A percentile compares a stretch with the other conserved stretches of the same genome.
phyloP scores from a whole-genome alignment of 495 filamentous ascomycete genomes.

The Daldinia vernicosa region DNA sequence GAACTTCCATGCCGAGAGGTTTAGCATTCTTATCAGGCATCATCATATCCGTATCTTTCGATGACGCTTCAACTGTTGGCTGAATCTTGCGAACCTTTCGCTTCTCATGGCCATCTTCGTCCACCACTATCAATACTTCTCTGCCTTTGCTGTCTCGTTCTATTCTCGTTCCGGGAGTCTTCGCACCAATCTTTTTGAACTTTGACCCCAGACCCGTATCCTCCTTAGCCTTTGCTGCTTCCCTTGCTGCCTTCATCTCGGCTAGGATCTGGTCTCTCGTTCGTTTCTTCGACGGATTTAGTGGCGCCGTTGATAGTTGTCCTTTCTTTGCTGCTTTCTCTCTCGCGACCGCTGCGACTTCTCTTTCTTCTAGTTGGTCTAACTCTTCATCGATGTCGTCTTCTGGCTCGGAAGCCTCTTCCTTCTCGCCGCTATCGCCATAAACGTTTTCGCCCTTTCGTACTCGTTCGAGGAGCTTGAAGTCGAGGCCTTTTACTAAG shows the following conservation, averaged over 20 bases:
- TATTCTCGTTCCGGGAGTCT: slow-evolving; percentile 72
- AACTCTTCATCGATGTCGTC: slow-evolving; percentile 77
- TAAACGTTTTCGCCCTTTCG: slow-evolving; percentile 78
- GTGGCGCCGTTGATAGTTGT: slow-evolving; percentile 70
- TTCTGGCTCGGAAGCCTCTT: slow-evolving; percentile 39
- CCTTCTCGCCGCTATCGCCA: slow-evolving; percentile 42
- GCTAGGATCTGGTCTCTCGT: slow-evolving; percentile 85
- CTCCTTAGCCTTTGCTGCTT: slow-evolving; percentile 64
- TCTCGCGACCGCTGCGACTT: slow-evolving; percentile 63
- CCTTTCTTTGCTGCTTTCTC: slow-evolving; percentile 74
- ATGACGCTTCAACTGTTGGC: slow-evolving; percentile 42
- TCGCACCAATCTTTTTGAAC: slow-evolving; percentile 82
- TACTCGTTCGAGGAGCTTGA: slow-evolving; percentile 77
- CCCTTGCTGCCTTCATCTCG: slow-evolving; percentile 79
- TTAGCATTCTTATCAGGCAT: slow-evolving; percentile 71
- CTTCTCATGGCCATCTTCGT: slow-evolving; percentile 87
- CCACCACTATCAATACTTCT: slow-evolving; percentile 85
- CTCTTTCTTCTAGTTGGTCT: slow-evolving; percentile 74
- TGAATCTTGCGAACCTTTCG: slow-evolving; percentile 75
- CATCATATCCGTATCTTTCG: slow-evolving; percentile 61
- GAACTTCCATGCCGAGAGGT: slow-evolving; percentile 82
- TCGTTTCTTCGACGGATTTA: slow-evolving; percentile 70
- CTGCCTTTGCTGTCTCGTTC: slow-evolving; percentile 78
- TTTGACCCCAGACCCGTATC: slow-evolving; percentile 72
- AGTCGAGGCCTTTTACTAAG: slow-evolving; percentile 91